Evolutionary conservation across 1,284 basidiomycete genomes (phyloP).

Genomic region (Mrakiaceae sp.): DNA sequence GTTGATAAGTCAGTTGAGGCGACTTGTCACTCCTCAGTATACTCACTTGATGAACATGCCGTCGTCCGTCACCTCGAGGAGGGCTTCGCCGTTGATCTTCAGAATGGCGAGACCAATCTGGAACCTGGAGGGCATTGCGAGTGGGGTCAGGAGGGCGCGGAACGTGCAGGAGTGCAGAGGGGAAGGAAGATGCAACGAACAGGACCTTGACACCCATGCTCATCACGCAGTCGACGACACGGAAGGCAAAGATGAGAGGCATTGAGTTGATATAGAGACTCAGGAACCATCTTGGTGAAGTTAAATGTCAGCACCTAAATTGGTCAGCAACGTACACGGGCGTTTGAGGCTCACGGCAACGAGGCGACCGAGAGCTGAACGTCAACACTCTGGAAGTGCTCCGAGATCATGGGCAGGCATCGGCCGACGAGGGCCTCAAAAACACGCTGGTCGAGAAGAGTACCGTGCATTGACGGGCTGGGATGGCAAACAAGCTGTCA

Average conservation of each 20-base stretch:
- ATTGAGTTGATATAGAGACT: slow-evolving; percentile 95
- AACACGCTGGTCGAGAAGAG: slow-evolving; percentile 90
- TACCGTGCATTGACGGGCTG: slow-evolving; percentile 97
- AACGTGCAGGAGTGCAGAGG: too few species aligned
- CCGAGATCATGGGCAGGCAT: slow-evolving; percentile 82
- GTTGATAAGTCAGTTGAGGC: slow-evolving; percentile 33
- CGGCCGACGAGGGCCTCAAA: slow-evolving; percentile 93
- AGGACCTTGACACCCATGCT: slow-evolving; percentile 98
- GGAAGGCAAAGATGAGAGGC: slow-evolving; percentile 98
- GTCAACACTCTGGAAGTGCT: slow-evolving; percentile 83
- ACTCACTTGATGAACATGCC: slow-evolving; percentile 86
- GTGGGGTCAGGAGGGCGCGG: too few species aligned
- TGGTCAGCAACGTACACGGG: neutral
- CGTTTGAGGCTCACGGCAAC: slow-evolving; percentile 45
- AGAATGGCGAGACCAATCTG: slow-evolving; percentile 73
- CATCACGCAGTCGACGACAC: slow-evolving; percentile 98
- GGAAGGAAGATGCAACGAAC: slow-evolving; percentile 39
- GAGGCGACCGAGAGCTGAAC: slow-evolving; percentile 96
- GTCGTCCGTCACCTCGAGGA: slow-evolving; percentile 93
- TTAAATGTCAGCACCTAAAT: neutral
- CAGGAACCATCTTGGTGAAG: slow-evolving; percentile 65
- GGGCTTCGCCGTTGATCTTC: slow-evolving; percentile 92
- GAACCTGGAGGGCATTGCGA: slow-evolving; percentile 45
- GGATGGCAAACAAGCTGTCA: neutral
- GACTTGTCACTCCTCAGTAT: neutral